Conservation (phyloP, 495 filamentous ascomycete species). For the Aspergillus hancockii region DNA sequence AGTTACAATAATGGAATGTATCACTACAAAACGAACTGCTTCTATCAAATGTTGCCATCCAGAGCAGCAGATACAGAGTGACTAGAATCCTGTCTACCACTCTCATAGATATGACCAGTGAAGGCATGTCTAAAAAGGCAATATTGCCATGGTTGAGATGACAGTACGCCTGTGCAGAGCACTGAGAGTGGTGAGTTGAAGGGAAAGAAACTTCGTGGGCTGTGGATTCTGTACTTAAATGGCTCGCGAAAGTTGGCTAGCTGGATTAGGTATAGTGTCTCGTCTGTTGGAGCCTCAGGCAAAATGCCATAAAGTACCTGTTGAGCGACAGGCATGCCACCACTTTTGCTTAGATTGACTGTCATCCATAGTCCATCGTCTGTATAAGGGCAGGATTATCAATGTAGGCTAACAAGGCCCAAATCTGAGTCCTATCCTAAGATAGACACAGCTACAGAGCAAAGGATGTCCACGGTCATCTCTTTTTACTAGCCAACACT, state of each 20-base stretch:
- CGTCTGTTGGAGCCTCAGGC: too few species aligned
- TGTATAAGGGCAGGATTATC: too few species aligned
- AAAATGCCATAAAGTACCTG: too few species aligned
- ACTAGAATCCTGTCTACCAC: conserved; percentile 67
- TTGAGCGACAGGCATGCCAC: too few species aligned
- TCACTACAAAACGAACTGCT: conserved; percentile 74
- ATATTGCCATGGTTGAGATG: conserved; percentile 45
- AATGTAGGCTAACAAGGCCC: too few species aligned
- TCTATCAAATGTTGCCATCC: conserved; percentile 71
- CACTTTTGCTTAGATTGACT: too few species aligned
- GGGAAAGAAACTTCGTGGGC: conserved; percentile 26
- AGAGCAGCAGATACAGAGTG: conserved; percentile 98
- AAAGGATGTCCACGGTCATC: too few species aligned
- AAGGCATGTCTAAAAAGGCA: conserved; percentile 58
- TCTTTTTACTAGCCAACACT: too few species aligned
- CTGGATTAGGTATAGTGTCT: conserved; percentile 16
- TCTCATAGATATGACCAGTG: conserved; percentile 66
- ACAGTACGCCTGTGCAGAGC: conserved; percentile 55
- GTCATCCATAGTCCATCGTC: too few species aligned
- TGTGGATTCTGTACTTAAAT: conserved; percentile 18
- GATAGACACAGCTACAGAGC: too few species aligned
- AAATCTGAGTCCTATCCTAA: too few species aligned
- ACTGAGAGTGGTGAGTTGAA: conserved; percentile 46
- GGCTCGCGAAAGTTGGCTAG: conserved; percentile 13
- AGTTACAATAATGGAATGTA: conserved; percentile 42